phyloP scores from a whole-genome alignment of 2,329 filamentous ascomycete genomes.

The Fusarium sp. region DNA sequence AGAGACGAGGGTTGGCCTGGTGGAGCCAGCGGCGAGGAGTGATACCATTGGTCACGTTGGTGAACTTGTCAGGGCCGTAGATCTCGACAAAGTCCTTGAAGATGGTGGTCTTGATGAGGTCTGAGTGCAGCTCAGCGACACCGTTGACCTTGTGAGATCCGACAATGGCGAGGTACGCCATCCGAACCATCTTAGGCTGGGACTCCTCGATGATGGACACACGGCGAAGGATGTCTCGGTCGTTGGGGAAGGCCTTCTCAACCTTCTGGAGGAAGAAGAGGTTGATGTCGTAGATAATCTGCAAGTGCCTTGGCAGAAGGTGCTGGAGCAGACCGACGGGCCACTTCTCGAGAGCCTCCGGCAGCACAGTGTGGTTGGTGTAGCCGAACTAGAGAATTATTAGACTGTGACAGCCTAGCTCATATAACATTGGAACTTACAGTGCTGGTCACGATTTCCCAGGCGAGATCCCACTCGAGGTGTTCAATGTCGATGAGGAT shows the following conservation, averaged over 20 bases:
- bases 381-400: conserved; percentile 79
- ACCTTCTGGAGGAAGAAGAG: conserved; percentile 91
- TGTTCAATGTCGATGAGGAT: conserved; percentile 92
- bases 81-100: conserved; percentile 99
- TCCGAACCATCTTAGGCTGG: conserved; percentile 96
- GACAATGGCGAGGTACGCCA: conserved; percentile 95
- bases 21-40: conserved; percentile 96
- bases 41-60: conserved; percentile 98
- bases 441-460: conserved; percentile 80
- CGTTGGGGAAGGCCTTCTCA: conserved; percentile 89
- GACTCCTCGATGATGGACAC: conserved; percentile 99
- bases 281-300: conserved; percentile 99
- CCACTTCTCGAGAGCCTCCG: conserved; percentile 98
- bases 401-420: neutral
- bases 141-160: conserved; percentile 99
- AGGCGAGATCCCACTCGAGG: conserved; percentile 92
- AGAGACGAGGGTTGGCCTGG: conserved; percentile 94
- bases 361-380: conserved; percentile 98
- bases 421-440: conserved; percentile 55
- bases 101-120: conserved; percentile 98
- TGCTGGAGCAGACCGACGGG: conserved; percentile 93
- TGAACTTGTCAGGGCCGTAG: conserved; percentile 97
- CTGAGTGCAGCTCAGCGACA: conserved; percentile 96
- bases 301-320: conserved; percentile 90
- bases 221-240: conserved; percentile 84